Evolutionary conservation across 345 rosid genomes (phyloP).

Genomic region (Dipteronia dyeriana): DNA sequence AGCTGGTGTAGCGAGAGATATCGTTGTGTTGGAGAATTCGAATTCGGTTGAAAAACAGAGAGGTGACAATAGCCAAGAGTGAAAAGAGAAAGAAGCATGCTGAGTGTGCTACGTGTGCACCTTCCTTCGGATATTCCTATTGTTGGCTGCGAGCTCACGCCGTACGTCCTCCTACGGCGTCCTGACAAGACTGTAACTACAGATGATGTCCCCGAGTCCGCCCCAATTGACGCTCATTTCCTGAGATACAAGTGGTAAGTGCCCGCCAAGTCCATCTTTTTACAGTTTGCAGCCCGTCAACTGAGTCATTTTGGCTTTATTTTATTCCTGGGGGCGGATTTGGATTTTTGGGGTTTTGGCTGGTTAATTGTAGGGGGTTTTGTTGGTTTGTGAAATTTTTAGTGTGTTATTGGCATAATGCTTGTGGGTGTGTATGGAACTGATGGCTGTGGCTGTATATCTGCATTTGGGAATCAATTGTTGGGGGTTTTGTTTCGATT

Average conservation of each 20-base stretch:
- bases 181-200: slow-evolving; percentile 57
- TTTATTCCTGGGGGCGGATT: too few species aligned
- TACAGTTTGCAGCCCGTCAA: slow-evolving; percentile 12
- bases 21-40: slow-evolving; percentile 16
- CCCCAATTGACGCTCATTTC: slow-evolving; percentile 84
- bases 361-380: too few species aligned
- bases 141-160: slow-evolving; percentile 97
- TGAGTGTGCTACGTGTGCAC: slow-evolving; percentile 90
- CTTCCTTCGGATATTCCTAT: slow-evolving; percentile 97
- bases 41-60: slow-evolving; percentile 32
- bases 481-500: neutral
- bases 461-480: neutral
- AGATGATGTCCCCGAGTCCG: slow-evolving; percentile 83
- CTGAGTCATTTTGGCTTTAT: slow-evolving; percentile 12
- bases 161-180: slow-evolving; percentile 80
- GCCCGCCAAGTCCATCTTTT: neutral
- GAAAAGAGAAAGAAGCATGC: slow-evolving; percentile 60
- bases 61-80: slow-evolving; percentile 40
- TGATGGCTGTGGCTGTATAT: neutral
- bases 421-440: neutral
- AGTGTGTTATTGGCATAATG: neutral
- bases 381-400: neutral
- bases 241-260: slow-evolving; percentile 90
- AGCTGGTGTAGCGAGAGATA: slow-evolving; percentile 8
- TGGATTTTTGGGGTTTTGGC: neutral